Conservation (phyloP, 768 basidiomycete species). For the Auricularia heimuer region DNA sequence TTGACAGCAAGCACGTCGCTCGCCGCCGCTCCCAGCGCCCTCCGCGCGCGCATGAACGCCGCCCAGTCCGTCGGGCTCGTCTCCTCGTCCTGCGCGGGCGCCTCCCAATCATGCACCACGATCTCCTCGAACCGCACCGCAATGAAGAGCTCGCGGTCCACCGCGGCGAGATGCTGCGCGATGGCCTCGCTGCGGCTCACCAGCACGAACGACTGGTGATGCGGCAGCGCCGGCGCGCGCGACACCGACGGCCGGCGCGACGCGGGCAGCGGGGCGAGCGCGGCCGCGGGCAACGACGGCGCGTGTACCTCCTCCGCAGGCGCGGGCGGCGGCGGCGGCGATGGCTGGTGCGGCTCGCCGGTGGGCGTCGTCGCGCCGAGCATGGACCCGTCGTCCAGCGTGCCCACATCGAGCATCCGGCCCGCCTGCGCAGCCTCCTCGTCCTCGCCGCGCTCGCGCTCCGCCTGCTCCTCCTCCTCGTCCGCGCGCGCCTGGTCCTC, state of each 20-base stretch:
- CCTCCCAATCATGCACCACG: constrained; percentile 58
- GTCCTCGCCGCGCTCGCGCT: constrained; percentile 1
- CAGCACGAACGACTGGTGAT: constrained; percentile 71
- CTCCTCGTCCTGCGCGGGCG: constrained; percentile 35
- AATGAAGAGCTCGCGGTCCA: constrained; percentile 81
- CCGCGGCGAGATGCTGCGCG: constrained; percentile 74
- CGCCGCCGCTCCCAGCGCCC: constrained; percentile 41
- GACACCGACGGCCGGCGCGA: constrained; percentile 14
- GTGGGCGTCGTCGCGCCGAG: neutral
- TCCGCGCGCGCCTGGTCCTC: constrained; percentile 1
- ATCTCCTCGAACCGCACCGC: constrained; percentile 81
- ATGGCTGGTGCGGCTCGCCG: neutral
- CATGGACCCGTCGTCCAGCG: neutral
- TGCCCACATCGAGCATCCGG: neutral
- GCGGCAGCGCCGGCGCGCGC: constrained; percentile 22
- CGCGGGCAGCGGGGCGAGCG: constrained; percentile 15
- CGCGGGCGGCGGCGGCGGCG: neutral
- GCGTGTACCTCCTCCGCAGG: constrained; percentile 6
- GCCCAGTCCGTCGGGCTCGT: constrained; percentile 75
- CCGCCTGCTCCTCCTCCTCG: constrained; percentile 5
- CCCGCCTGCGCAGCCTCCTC: neutral
- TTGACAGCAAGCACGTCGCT: constrained; percentile 56
- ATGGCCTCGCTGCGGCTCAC: constrained; percentile 47
- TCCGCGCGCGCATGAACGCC: constrained; percentile 57
- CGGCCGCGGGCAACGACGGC: constrained; percentile 13